Conservation (phyloP, 1,284 basidiomycete genomes). For the Porogramme epimiltina region DNA sequence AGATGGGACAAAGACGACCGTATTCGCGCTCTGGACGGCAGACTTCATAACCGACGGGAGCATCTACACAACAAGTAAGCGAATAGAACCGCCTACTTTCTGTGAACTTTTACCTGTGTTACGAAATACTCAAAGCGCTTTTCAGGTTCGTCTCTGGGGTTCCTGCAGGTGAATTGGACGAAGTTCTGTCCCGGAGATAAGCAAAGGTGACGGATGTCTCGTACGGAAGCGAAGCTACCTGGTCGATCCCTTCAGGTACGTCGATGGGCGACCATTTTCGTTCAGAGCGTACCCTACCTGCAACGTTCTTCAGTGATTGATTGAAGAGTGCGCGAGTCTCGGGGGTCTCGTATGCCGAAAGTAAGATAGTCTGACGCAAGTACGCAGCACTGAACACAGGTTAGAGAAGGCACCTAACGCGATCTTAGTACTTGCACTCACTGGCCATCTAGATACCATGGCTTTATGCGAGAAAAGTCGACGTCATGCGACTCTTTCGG, state of each 20-base stretch:
- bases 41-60: constrained; percentile 85
- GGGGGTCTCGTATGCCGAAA: constrained; percentile 91
- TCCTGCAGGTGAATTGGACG: constrained; percentile 72
- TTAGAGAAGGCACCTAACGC: neutral
- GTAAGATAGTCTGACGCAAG: constrained; percentile 86
- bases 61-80: constrained; percentile 45
- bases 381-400: constrained; percentile 60
- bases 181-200: constrained; percentile 53
- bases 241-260: constrained; percentile 80
- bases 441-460: constrained; percentile 96
- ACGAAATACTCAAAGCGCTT: constrained; percentile 87
- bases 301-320: constrained; percentile 75
- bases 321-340: constrained; percentile 86
- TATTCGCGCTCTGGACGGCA: constrained; percentile 88
- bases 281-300: constrained; percentile 79
- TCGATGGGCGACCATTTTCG: constrained; percentile 69
- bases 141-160: constrained; percentile 81
- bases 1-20: constrained; percentile 88
- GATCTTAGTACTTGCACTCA: constrained; percentile 43
- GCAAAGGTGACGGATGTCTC: neutral
- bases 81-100: neutral
- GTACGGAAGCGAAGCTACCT: constrained; percentile 46
- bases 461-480: constrained; percentile 96
- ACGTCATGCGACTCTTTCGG: constrained; percentile 92
- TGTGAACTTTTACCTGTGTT: constrained; percentile 61